A percentile compares a stretch with the other conserved stretches of the same genome.
phyloP scores from a whole-genome alignment of 2,329 filamentous ascomycete species.

The Cladophialophora chaetospira region DNA sequence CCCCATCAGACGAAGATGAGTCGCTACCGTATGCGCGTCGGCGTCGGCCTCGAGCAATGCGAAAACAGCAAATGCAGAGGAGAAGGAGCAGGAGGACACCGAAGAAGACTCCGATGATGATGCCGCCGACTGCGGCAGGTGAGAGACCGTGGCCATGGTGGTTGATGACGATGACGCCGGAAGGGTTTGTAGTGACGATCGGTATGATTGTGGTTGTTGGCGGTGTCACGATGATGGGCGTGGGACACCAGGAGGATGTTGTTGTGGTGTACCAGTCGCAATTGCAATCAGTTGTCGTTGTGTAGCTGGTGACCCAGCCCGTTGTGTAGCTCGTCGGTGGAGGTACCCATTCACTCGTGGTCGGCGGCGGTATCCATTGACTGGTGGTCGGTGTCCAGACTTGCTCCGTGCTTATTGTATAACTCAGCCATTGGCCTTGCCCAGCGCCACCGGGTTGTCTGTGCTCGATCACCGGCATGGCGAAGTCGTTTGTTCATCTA shows the following conservation, averaged over 20 bases:
- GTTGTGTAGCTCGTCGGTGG: slow-evolving; percentile 6
- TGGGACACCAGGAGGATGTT: slow-evolving; percentile 7
- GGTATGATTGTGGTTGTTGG: slow-evolving; percentile 4
- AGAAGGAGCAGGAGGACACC: slow-evolving; percentile 24
- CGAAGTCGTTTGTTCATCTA: background rate
- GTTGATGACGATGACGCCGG: slow-evolving; percentile 14
- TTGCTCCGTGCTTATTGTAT: background rate
- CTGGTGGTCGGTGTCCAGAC: slow-evolving; percentile 1
- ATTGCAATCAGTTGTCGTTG: slow-evolving; percentile 10
- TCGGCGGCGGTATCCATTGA: too few species aligned
- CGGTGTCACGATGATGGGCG: slow-evolving; percentile 2
- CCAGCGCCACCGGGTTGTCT: background rate
- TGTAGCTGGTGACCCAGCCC: slow-evolving; percentile 5
- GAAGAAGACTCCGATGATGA: slow-evolving; percentile 28
- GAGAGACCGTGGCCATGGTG: slow-evolving; percentile 20
- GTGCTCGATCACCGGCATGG: slow-evolving; percentile 4
- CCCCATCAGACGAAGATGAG: slow-evolving; percentile 8
- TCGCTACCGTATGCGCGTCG: slow-evolving; percentile 13
- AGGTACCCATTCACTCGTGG: background rate
- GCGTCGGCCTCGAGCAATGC: background rate
- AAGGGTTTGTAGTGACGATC: slow-evolving; percentile 14
- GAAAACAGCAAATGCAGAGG: slow-evolving; percentile 24
- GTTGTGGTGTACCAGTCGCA: slow-evolving; percentile 1
- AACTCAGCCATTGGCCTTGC: background rate
- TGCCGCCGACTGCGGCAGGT: slow-evolving; percentile 24